Conservation (phyloP, 495 filamentous ascomycete genomes). For the Pyrenula aspistea region DNA sequence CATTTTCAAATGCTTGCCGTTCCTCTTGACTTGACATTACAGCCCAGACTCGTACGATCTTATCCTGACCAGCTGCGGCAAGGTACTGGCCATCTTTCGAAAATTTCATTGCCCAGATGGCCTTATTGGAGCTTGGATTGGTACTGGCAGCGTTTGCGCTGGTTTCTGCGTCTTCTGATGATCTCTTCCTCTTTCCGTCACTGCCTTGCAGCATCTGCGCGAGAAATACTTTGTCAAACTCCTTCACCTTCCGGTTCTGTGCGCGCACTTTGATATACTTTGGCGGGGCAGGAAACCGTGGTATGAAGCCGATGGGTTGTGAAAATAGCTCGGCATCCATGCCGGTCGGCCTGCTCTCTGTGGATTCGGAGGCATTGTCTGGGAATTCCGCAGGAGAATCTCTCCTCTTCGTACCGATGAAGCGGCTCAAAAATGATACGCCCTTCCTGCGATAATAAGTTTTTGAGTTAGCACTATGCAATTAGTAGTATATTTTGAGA, state of each 20-base stretch:
- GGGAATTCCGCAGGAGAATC: conserved; percentile 33
- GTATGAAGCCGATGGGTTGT: conserved; percentile 76
- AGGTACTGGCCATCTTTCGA: conserved; percentile 89
- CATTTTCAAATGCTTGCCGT: conserved; percentile 53
- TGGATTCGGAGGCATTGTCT: conserved; percentile 63
- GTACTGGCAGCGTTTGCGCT: not conserved
- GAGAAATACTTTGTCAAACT: conserved; percentile 80
- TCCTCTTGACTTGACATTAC: conserved; percentile 78
- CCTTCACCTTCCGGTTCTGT: conserved; percentile 69
- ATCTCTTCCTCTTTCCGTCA: conserved; percentile 7
- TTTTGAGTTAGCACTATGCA: conserved; percentile 2
- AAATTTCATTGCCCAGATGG: conserved; percentile 87
- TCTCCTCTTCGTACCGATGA: conserved; percentile 70
- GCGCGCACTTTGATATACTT: conserved; percentile 79
- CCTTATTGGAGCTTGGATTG: conserved; percentile 21
- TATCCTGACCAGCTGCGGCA: conserved; percentile 80
- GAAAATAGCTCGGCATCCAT: conserved; percentile 72
- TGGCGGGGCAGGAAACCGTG: conserved; percentile 78
- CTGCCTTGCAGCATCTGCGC: conserved; percentile 70
- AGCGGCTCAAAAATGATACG: conserved; percentile 81
- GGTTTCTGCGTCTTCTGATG: conserved; percentile 12
- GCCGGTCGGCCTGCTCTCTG: conserved; percentile 61
- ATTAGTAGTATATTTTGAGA: not conserved
- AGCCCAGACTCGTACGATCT: conserved; percentile 77
- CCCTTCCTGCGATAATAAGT: conserved; percentile 49